phyloP scores from a whole-genome alignment of 805 yeast genomes.

The Blastobotrys terrestris region DNA sequence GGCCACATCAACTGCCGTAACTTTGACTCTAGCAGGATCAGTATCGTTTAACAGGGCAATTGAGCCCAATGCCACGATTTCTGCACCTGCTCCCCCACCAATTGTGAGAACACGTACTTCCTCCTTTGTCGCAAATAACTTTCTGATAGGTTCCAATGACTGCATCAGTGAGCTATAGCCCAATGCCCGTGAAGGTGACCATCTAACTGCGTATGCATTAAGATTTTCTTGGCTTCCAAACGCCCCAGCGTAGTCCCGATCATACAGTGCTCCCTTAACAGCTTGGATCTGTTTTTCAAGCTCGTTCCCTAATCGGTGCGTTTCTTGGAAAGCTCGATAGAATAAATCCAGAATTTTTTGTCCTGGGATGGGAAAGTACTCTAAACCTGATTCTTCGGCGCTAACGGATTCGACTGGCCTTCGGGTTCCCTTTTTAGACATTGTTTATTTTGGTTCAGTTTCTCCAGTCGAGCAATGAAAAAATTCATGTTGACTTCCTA shows the following conservation, averaged over 20 bases:
- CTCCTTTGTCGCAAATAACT: constrained; percentile 25
- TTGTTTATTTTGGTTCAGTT: neutral
- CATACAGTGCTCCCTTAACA: constrained; percentile 64
- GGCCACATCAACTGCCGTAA: constrained; percentile 68
- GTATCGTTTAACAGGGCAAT: constrained; percentile 35
- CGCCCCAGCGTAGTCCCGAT: constrained; percentile 65
- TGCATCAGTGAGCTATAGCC: constrained; percentile 66
- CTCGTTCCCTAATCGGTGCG: constrained; percentile 16
- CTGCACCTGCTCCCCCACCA: constrained; percentile 92
- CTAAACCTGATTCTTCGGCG: neutral
- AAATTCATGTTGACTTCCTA: too few relatives aligned
- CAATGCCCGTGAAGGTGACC: constrained; percentile 81
- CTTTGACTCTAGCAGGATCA: constrained; percentile 28
- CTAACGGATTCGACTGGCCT: neutral
- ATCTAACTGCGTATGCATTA: constrained; percentile 71
- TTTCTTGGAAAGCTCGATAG: constrained; percentile 20
- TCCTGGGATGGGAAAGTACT: neutral
- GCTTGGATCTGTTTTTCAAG: constrained; percentile 48
- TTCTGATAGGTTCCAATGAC: constrained; percentile 39
- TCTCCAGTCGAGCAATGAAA: neutral
- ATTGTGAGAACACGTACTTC: constrained; percentile 44
- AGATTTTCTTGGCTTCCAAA: constrained; percentile 59
- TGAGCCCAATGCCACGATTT: constrained; percentile 57
- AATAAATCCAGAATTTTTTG: constrained; percentile 26
- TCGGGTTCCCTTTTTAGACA: neutral